A percentile compares a stretch with the other conserved stretches of the same genome.
Evolutionary conservation across 352 stramenopile species (phyloP).

Genomic region (Phytophthora boehmeriae): DNA sequence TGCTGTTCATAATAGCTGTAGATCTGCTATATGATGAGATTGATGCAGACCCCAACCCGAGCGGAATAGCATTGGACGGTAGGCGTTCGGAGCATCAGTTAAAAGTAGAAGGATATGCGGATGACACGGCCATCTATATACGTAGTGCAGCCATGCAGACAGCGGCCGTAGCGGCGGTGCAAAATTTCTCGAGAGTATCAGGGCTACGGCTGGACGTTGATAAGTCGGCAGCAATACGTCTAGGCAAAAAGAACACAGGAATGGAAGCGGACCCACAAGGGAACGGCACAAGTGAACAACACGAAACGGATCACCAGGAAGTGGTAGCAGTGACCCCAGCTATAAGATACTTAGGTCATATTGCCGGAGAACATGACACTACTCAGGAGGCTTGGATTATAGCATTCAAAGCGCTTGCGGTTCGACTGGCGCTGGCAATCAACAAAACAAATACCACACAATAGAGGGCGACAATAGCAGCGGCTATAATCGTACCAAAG

Average conservation of each 20-base stretch:
- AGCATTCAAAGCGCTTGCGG: neutral
- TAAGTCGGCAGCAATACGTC: neutral
- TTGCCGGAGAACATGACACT: neutral
- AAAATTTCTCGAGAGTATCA: neutral
- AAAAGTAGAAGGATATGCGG: conserved; percentile 5
- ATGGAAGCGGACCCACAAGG: neutral
- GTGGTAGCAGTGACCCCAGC: no score
- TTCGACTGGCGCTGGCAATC: neutral
- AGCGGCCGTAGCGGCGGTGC: neutral
- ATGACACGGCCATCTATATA: conserved; percentile 12
- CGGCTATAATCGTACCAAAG: no score
- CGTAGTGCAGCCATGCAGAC: neutral
- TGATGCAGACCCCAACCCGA: neutral
- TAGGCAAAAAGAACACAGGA: neutral
- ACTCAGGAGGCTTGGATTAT: neutral
- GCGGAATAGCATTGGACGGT: neutral
- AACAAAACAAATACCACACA: conserved; percentile 1
- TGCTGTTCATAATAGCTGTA: conserved; percentile 8
- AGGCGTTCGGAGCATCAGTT: neutral
- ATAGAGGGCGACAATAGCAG: neutral
- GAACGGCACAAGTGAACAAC: no score
- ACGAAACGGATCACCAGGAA: no score
- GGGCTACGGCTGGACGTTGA: neutral
- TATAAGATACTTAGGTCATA: conserved; percentile 7
- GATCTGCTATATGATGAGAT: conserved; percentile 10